phyloP scores from a whole-genome alignment of 1,139 yeast species.

The Nakaseomyces bracarensis region DNA sequence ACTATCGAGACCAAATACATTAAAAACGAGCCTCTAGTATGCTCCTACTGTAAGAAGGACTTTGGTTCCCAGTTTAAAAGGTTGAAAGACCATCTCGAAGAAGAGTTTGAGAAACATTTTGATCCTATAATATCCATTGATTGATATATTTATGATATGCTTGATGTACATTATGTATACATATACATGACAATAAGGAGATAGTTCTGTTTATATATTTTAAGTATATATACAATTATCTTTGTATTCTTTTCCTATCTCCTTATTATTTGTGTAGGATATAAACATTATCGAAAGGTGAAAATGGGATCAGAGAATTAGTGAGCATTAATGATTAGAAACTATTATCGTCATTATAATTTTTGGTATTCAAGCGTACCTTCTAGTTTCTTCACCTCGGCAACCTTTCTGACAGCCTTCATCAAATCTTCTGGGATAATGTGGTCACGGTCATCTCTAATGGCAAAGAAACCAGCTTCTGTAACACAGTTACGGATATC shows the following conservation, averaged over 20 bases:
- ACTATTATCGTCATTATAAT: constrained; percentile 37
- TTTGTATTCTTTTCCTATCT: too few species aligned
- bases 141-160: background rate
- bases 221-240: too few species aligned
- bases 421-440: constrained; percentile 87
- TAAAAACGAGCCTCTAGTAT: constrained; percentile 38
- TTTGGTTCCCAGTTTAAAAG: constrained; percentile 42
- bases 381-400: constrained; percentile 93
- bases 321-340: background rate
- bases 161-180: background rate
- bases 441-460: constrained; percentile 94
- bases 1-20: constrained; percentile 29
- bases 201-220: too few species aligned
- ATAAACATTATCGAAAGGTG: too few species aligned
- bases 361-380: constrained; percentile 93
- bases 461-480: constrained; percentile 99
- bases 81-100: constrained; percentile 43
- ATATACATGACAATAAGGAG: constrained; percentile 3
- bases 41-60: constrained; percentile 42
- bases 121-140: constrained; percentile 5
- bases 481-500: constrained; percentile 96
- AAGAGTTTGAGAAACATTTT: constrained; percentile 35
- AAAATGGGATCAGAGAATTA: too few species aligned
- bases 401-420: constrained; percentile 97
- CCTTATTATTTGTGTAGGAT: too few species aligned